Evolutionary conservation across 2,329 filamentous ascomycete species (phyloP).

Genomic region (Trichoderma arundinaceum): DNA sequence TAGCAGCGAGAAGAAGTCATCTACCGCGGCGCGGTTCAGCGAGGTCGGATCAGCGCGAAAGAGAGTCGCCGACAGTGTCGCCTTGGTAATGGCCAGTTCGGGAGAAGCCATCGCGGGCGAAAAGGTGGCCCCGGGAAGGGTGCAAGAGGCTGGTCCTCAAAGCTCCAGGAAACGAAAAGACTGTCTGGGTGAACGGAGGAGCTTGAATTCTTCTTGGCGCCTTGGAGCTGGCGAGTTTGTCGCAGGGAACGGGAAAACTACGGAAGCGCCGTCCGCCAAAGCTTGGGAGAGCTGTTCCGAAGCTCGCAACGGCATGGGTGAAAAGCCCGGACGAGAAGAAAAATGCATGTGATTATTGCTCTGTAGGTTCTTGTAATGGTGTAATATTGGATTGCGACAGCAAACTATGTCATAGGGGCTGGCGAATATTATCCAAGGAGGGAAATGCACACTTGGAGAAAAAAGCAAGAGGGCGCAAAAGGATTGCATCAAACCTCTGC

Average conservation of each 20-base stretch:
- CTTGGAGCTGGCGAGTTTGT: not conserved
- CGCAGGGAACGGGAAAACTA: constrained; percentile 12
- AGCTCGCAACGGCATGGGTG: not conserved
- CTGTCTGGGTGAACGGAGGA: not conserved
- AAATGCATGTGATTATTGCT: not conserved
- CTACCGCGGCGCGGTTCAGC: constrained; percentile 71
- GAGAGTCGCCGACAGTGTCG: constrained; percentile 74
- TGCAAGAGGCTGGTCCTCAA: constrained; percentile 14
- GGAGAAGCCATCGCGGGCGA: constrained; percentile 65
- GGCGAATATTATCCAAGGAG: not conserved
- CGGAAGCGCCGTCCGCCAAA: not conserved
- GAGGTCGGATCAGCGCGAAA: constrained; percentile 75
- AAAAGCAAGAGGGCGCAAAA: not conserved
- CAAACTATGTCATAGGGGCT: not conserved
- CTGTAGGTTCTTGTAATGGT: not conserved
- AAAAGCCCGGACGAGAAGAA: not conserved
- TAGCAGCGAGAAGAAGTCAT: constrained; percentile 70
- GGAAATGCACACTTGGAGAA: not conserved
- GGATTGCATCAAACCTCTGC: too few relatives aligned
- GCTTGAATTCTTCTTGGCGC: constrained; percentile 8
- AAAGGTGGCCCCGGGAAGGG: constrained; percentile 4
- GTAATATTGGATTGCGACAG: not conserved
- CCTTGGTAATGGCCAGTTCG: constrained; percentile 78
- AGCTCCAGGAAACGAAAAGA: constrained; percentile 24
- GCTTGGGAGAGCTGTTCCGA: not conserved